Base-by-base conservation (phyloP, 1,284 basidiomycete genomes). In the Marasmius oreades region DNA sequence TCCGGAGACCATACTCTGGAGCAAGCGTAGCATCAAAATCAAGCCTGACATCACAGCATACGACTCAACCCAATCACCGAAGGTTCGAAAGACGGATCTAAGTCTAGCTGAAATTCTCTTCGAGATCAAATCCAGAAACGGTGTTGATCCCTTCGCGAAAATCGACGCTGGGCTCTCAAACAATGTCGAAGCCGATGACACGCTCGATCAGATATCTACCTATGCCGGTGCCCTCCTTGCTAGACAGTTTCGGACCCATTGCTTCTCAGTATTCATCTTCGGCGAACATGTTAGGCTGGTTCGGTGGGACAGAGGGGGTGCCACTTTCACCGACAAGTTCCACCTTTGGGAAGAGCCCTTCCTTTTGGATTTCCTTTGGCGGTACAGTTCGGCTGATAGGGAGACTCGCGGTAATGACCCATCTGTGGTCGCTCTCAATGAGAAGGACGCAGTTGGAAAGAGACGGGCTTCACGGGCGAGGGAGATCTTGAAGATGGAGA, bases 161-260 rank as follows among this genome's bases (percentile, higher is more conserved):
- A 4, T 31, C 10, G 28, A 31, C 28, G 28, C 10, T 31, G 28
- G 10, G 28, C 28, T 31, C n/a, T n/a, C n/a, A n/a, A 10, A 45
- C 20, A 45, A 20, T 24, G 5, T 11, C 5, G 5, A n/a, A 12
- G 14, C 20, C 12, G 11, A n/a, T 24, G n/a, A 22, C 4, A 45
- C 8, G 5, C 47, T 8, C 2, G 47, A 28, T 28, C 46, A 51
- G n/a, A 5, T 55, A 3, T 20, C 46, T 7, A 18, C 47, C 10
- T 55, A 55, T 23, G 47, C 37, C 1, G 37, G 26, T 42, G 3
- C 18, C 18, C 22, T 50, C 16, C 33, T 50, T 23, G 31, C 46
- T 7, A 16, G 1, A n/a, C 54, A 55, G 36, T 48, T 42, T 20
- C 54, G 54, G 7, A 55, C 54, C 4, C 54, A 48, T 26, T 33